Evolutionary conservation across 2,329 filamentous ascomycete genomes (phyloP), one percentile per base, ranked within the genome.

Genomic region (Neurospora sp.): DNA sequence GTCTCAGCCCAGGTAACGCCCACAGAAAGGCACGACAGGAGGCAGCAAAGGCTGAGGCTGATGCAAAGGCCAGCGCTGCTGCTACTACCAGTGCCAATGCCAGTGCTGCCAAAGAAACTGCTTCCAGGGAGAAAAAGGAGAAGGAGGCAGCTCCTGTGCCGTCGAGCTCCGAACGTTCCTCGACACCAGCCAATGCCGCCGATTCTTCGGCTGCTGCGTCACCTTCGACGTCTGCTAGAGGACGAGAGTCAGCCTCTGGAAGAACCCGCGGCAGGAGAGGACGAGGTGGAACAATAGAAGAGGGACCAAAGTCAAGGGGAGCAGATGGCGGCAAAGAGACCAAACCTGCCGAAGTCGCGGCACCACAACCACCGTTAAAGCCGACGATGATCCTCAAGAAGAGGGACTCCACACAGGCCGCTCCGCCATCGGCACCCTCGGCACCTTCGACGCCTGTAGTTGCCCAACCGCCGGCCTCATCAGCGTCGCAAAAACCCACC

Each of bases 1-100:
- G 88, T 23, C 82, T 91, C 0, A 89, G 86, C 70, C 86, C 87
- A 11, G 87, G 87, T 43, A 87, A 86, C 74, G 86, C 88, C 15
- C 86, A 89, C 77, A 83, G 88, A 70, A 85, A 86, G 76, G 86
- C 86, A 17, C 84, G 87, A 8, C 84, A 86, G 71, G 85, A 88
- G 74, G 85, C 85, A 67, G 84, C 85, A 12, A 88, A 88, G 77
- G 82, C 84, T 1, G 86, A 88, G 23, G 78, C 81, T 11, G 82
- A 83, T 57, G 72, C 78, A 12, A 86, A 85, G 73, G 39, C 77
- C 1, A 72, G 79, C 37, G 57, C 78, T 12, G 73, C 72, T 39
- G 83, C 83, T 70, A 79, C 80, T 36, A 36, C 75, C 3, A 52
- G 19, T 38, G 39, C 68, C 11, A 72, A 65, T 36, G 38, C 46